A percentile compares a stretch with the other conserved stretches of the same genome.
phyloP scores from a whole-genome alignment of 805 yeast species.

The Starmerella asiatica region DNA sequence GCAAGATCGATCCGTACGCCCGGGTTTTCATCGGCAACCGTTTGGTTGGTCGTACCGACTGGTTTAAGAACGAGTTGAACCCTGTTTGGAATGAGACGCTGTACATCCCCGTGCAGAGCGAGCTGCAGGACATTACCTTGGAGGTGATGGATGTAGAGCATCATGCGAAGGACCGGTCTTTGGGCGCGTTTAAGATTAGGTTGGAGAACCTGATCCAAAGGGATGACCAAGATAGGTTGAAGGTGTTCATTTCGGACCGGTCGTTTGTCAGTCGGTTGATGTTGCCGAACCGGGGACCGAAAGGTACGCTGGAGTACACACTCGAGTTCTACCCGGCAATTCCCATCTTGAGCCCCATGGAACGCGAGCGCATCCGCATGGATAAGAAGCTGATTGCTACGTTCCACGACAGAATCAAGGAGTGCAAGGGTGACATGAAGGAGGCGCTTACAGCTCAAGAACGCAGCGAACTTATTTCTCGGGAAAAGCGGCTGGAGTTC shows the following conservation, averaged over 20 bases:
- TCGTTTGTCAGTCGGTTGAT: conserved; percentile 50
- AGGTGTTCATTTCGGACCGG: conserved; percentile 44
- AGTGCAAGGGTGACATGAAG: conserved; percentile 9
- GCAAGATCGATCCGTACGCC: conserved; percentile 84
- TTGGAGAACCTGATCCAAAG: conserved; percentile 53
- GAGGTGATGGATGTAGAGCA: conserved; percentile 89
- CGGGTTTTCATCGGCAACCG: conserved; percentile 66
- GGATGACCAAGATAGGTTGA: conserved; percentile 45
- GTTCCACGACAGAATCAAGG: conserved; percentile 20
- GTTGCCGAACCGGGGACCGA: conserved; percentile 61
- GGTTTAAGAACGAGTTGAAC: conserved; percentile 48
- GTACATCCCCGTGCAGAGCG: conserved; percentile 69
- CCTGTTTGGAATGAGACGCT: conserved; percentile 80
- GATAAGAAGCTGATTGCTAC: conserved; percentile 33
- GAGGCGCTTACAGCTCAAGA: conserved; percentile 23
- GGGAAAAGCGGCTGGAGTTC: conserved; percentile 22
- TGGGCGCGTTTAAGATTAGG: conserved; percentile 68
- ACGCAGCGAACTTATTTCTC: conserved; percentile 24
- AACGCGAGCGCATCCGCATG: conserved; percentile 31
- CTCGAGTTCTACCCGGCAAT: conserved; percentile 73
- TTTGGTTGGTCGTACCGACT: conserved; percentile 62
- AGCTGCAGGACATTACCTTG: conserved; percentile 65
- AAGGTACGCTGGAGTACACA: conserved; percentile 63
- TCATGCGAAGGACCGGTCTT: conserved; percentile 64
- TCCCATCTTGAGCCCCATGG: conserved; percentile 68